Evolutionary conservation across 495 filamentous ascomycete genomes (phyloP), one percentile per base, ranked within the genome.

Genomic region (Penicillium daleae): DNA sequence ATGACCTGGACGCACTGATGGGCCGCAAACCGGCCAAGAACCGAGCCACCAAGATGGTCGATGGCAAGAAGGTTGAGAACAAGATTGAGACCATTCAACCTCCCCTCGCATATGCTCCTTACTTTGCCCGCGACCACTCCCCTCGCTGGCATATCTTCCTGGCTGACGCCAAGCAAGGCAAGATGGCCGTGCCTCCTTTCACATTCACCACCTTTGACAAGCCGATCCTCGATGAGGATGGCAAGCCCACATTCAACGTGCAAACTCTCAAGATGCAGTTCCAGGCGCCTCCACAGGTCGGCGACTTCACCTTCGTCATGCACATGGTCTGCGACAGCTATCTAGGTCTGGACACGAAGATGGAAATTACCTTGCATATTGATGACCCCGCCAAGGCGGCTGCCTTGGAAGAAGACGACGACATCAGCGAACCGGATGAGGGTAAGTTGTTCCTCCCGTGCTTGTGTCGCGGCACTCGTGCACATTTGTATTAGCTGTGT

Each of bases 231-330:
- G 85, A 89, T 61, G 82, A 83, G 46, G 82, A 80, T 37, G 90
- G 89, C 57, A 89, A 88, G 65, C 92, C 92, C 19, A 97, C 93
- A 6, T 98, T 90, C 77, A 87, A 91, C 64, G 87, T 99, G 78
- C 92, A 97, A 75, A 98, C 95, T 13, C 82, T 97, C 69, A 97
- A 96, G 80, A 92, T 96, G 78, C 95, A 98, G 77, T 99, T 99
- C 79, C 91, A 94, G 69, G 93, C 95, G 21, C 95, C 95, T 54
- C 93, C 94, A 32, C 92, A 97, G 75, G 85, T 90, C 13, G 96
- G 93, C 46, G 88, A 92, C 69, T 98, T 96, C 74, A 90, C 89
- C 0, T 99, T 99, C 72, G 87, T 89, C 32, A 89, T 97, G 90
- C 87, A 97, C 73, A 79, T 96, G 61, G 79, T 97, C 58, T 97